phyloP scores from a whole-genome alignment of 352 stramenopile genomes.

The Pseudoperonospora humuli region DNA sequence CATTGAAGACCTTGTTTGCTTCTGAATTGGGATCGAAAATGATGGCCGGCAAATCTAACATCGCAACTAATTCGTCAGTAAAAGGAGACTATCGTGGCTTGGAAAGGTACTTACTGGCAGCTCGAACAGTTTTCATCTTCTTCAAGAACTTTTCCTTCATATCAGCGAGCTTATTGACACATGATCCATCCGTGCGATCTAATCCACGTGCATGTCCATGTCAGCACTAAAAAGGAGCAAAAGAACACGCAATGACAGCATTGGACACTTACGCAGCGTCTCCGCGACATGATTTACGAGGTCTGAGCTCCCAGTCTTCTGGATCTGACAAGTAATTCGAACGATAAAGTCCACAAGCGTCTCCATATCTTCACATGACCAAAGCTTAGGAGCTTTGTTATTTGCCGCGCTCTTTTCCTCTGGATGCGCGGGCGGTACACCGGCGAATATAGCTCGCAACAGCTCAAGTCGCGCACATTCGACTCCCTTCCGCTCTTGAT shows the following conservation, averaged over 20 bases:
- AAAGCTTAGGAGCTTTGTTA: constrained; percentile 38
- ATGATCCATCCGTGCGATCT: constrained; percentile 48
- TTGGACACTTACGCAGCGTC: constrained; percentile 21
- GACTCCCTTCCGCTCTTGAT: constrained; percentile 17
- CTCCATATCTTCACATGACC: constrained; percentile 47
- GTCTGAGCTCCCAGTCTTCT: constrained; percentile 39
- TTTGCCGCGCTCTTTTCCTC: constrained; percentile 13
- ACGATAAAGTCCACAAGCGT: constrained; percentile 50
- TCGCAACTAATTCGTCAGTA: no score
- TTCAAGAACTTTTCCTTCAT: constrained; percentile 44
- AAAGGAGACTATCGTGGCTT: background rate
- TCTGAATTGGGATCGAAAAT: constrained; percentile 49
- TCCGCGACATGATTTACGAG: constrained; percentile 24
- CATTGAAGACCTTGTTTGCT: constrained; percentile 62
- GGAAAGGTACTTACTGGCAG: constrained; percentile 32
- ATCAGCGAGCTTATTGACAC: constrained; percentile 50
- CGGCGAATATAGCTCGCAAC: constrained; percentile 41
- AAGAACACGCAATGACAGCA: background rate
- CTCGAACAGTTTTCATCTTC: constrained; percentile 27
- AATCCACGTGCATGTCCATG: background rate
- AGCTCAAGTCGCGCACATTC: constrained; percentile 27
- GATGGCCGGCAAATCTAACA: constrained; percentile 42
- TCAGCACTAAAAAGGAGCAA: constrained; percentile 1
- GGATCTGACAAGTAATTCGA: constrained; percentile 52
- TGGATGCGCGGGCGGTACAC: constrained; percentile 30